Evolutionary conservation across 2,329 filamentous ascomycete genomes (phyloP), one percentile per base, ranked within the genome.

Genomic region (Alternaria brassicae): DNA sequence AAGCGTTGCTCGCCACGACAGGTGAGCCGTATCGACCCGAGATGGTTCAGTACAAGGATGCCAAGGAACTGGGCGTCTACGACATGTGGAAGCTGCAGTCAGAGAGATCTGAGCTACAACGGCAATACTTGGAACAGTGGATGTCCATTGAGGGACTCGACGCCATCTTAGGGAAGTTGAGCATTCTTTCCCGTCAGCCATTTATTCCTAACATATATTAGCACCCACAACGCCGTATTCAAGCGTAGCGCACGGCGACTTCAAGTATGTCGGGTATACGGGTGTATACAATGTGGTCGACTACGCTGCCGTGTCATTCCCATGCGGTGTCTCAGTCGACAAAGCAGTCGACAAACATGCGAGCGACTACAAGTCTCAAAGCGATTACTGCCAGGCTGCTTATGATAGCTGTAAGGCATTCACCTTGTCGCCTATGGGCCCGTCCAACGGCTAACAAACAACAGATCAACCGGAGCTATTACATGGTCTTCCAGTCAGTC

Each of bases 31-130:
- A 79, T 58, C 77, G 82, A 9, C 82, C 82, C 0, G 83, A 85
- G 61, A 83, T 85, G 82, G 58, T 74, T 19, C 52, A 59, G 2
- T 85, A 85, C 58, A 72, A 74, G 48, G 62, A 78, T 1, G 80
- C 82, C 0, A 69, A 65, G 7, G 83, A 84, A 42, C 58, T 81
- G 2, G 81, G 81, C 0, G 75, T 77, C 0, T 63, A 77, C 51
- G 78, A 80, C 8, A 77, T 85, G 71, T 85, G 83, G 82, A 78
- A 83, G 61, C 62, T 84, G 3, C 83, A 85, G 12, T 62, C 76
- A 4, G 77, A 81, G 60, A 76, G 83, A n/a, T 81, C 80, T 0
- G 77, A 78, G 19, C 62, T 83, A 3, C 75, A 77, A 48, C 76
- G 74, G 27, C 61, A 74, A 37, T 83, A 81, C 51, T 77, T 83